These are phyloP conservation scores for Monosporascus cannonballus DNA, from an alignment of 2,329 filamentous ascomycete species.

Conservation along the genomic window DNA sequence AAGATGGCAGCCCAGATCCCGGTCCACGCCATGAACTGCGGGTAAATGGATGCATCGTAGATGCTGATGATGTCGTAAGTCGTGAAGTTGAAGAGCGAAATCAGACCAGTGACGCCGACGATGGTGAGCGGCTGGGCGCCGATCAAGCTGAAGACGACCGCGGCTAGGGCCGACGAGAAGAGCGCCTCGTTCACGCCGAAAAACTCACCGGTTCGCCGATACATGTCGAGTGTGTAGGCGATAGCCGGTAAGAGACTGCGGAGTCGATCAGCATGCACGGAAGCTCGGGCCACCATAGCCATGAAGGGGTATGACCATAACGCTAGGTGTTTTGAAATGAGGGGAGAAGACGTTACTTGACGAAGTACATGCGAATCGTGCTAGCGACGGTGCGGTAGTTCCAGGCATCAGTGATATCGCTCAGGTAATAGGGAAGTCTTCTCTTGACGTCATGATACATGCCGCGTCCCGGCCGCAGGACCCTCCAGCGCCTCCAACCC, in stretches of 20 bases:
- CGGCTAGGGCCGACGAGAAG: conserved; percentile 48
- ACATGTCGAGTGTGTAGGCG: conserved; percentile 54
- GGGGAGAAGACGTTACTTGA: conserved; percentile 32
- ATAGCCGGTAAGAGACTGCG: conserved; percentile 47
- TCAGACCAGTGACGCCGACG: conserved; percentile 50
- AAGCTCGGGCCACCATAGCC: too few relatives aligned
- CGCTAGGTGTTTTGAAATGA: neutral
- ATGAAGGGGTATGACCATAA: too few relatives aligned
- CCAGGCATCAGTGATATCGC: conserved; percentile 47
- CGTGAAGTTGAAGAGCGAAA: conserved; percentile 52
- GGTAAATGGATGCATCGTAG: conserved; percentile 44
- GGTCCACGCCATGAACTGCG: conserved; percentile 49
- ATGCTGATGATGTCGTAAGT: conserved; percentile 49
- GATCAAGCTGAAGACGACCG: conserved; percentile 46
- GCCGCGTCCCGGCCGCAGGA: conserved; percentile 39
- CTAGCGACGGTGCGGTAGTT: conserved; percentile 48
- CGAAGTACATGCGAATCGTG: conserved; percentile 53
- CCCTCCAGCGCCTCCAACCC: conserved; percentile 35
- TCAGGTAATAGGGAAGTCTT: conserved; percentile 39
- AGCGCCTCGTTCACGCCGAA: conserved; percentile 52
- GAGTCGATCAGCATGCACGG: too few relatives aligned
- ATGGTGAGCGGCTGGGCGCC: conserved; percentile 49
- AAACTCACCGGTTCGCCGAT: conserved; percentile 45
- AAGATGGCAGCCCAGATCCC: conserved; percentile 52
- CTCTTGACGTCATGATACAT: conserved; percentile 47